Percentiles rank a stretch among this genome's conserved stretches.
phyloP scores from a whole-genome alignment of 352 stramenopile genomes.

The Pythium rishiriense region DNA sequence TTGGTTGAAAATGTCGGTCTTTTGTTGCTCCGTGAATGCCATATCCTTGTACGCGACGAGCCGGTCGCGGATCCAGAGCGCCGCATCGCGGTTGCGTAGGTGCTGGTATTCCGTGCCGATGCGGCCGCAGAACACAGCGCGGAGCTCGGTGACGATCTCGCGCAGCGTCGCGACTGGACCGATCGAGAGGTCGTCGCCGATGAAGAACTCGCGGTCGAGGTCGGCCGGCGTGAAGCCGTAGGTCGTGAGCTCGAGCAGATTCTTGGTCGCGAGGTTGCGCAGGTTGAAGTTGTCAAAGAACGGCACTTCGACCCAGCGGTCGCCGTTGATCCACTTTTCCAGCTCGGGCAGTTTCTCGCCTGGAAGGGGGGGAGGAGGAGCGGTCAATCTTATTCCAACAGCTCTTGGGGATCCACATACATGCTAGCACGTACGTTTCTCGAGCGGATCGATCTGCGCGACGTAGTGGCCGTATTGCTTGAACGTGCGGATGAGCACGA shows the following conservation, averaged over 20 bases:
- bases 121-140: slow-evolving; percentile 95
- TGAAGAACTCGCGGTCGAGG: slow-evolving; percentile 92
- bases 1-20: slow-evolving; percentile 93
- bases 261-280: slow-evolving; percentile 76
- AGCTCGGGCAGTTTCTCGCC: slow-evolving; percentile 82
- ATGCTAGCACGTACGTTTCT: slow-evolving; percentile 51
- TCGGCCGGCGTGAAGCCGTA: slow-evolving; percentile 90
- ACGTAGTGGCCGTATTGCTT: slow-evolving; percentile 90
- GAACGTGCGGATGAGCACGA: slow-evolving; percentile 86
- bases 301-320: slow-evolving; percentile 80
- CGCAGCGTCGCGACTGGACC: slow-evolving; percentile 75
- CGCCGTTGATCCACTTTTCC: slow-evolving; percentile 83
- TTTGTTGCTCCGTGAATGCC: slow-evolving; percentile 82
- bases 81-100: slow-evolving; percentile 91
- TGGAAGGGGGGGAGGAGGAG: slow-evolving; percentile 17
- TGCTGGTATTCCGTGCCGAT: slow-evolving; percentile 99
- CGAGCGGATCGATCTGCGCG: slow-evolving; percentile 86
- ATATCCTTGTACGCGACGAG: slow-evolving; percentile 66
- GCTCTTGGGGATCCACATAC: not conserved
- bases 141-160: slow-evolving; percentile 92
- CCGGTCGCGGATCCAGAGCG: slow-evolving; percentile 75
- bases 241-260: slow-evolving; percentile 79
- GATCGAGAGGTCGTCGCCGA: slow-evolving; percentile 86
- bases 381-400: too few species aligned
- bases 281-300: slow-evolving; percentile 91